Conservation (phyloP, 2,329 filamentous ascomycete genomes). For the Metarhizium guizhouense region DNA sequence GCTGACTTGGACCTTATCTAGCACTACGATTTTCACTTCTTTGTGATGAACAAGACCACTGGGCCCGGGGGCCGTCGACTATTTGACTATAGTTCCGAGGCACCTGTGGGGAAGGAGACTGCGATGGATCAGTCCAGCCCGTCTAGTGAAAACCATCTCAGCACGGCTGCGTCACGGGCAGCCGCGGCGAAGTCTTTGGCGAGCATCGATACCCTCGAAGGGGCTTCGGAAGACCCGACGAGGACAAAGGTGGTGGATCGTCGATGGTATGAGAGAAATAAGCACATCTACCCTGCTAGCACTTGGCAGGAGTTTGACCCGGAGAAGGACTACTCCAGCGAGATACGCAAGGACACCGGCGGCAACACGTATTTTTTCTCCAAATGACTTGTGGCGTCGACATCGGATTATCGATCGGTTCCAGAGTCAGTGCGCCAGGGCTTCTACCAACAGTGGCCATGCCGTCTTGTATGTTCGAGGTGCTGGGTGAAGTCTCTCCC, state of each 20-base stretch:
- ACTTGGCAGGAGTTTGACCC: slow-evolving; percentile 94
- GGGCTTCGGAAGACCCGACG: slow-evolving; percentile 65
- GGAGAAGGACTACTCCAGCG: slow-evolving; percentile 71
- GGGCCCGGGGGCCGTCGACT: slow-evolving; percentile 64
- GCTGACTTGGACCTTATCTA: slow-evolving; percentile 26
- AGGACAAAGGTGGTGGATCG: slow-evolving; percentile 92
- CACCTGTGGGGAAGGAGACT: slow-evolving; percentile 20
- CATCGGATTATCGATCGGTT: background rate
- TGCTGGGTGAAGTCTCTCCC: background rate
- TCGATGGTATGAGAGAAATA: slow-evolving; percentile 94
- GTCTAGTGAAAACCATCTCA: slow-evolving; percentile 15
- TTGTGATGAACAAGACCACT: slow-evolving; percentile 78
- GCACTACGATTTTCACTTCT: slow-evolving; percentile 98
- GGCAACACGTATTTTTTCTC: slow-evolving; percentile 92
- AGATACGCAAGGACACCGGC: slow-evolving; percentile 71
- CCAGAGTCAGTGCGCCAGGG: background rate
- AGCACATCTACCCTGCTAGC: slow-evolving; percentile 95
- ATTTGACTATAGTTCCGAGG: slow-evolving; percentile 63
- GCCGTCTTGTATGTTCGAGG: background rate
- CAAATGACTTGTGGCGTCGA: slow-evolving; percentile 17
- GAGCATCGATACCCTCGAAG: slow-evolving; percentile 57
- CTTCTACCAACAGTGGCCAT: background rate
- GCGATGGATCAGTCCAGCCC: background rate
- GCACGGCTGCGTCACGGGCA: slow-evolving; percentile 25
- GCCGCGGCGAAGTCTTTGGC: slow-evolving; percentile 30